Evolutionary conservation across 441 rosid species (phyloP).

Genomic region (Syzygium malaccense): DNA sequence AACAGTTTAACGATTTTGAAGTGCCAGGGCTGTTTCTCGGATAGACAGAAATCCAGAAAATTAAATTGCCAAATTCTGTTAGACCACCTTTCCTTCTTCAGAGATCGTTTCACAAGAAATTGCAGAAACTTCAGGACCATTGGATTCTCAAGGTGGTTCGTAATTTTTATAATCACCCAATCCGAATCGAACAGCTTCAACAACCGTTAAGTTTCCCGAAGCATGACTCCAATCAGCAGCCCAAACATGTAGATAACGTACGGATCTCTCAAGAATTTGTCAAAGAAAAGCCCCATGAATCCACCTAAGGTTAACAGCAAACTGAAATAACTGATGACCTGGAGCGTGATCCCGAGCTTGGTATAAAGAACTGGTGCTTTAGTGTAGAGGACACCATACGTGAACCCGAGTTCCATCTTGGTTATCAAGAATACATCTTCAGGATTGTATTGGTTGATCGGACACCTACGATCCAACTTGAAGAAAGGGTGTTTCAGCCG

Average conservation of each 20-base stretch:
- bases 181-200: not conserved
- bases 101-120: not conserved
- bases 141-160: not conserved
- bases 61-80: not conserved
- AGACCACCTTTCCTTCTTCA: not conserved
- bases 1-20: not conserved
- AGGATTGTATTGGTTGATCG: not conserved
- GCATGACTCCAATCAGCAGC: not conserved
- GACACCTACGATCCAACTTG: not conserved
- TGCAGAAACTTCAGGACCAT: not conserved
- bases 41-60: not conserved
- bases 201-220: not conserved
- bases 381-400: slow-evolving; percentile 1
- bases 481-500: not conserved
- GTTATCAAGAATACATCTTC: not conserved
- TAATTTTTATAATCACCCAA: not conserved
- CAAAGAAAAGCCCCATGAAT: not conserved
- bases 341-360: not conserved
- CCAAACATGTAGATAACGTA: not conserved
- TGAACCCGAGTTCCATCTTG: not conserved
- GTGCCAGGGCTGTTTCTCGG: not conserved
- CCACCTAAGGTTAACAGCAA: not conserved
- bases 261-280: not conserved
- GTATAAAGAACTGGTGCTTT: slow-evolving; percentile 3
- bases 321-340: not conserved